Base-by-base conservation (phyloP, 441 rosid genomes). In the Geranium incanum region DNA sequence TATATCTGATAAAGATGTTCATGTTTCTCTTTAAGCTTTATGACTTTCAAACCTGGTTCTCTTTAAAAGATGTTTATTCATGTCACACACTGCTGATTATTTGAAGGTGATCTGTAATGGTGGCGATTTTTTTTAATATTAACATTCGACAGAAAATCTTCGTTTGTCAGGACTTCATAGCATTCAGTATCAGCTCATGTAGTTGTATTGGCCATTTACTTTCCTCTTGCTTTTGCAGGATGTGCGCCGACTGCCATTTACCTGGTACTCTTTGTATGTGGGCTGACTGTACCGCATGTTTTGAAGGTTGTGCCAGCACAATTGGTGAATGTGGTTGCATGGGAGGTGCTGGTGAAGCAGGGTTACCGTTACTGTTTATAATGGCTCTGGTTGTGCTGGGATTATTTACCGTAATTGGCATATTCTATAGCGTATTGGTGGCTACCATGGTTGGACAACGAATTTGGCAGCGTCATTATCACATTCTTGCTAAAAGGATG, bases 401-500 rank as follows among this genome's bases (percentile, higher is more conserved):
- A 73, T 84, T 95, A 48, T 95, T 95, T 80, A 95, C 99, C 1
- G 89, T 95, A 71, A 86, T 95, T 21, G 99, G 98, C 72, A 88
- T 95, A 81, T 95, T 93, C 83, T 95, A 95, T 78, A 95, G 98
- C 39, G 97, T 91, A 62, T 84, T 95, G 81, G 97, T 95, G 68
- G 98, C 99, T 69, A 95, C 99, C 36, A 95, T 95, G 99, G 99
- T 95, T 68, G 98, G 98, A 63, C 99, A 95, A 72, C 86, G 99
- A 68, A 93, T 93, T 75, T 95, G 99, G 99, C 99, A 95, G 81
- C 86, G 97, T 38, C 99, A 93, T 66, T 95, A 95, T 81, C 99
- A 95, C 85, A 95, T 95, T 74, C 95, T 95, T 23, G 99, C 97
- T 8, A 95, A 95, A 84, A 81, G 98, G 82, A 91, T 95, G 99